Base-by-base conservation (phyloP, 352 stramenopile genomes). In the Globisporangium lucens region DNA sequence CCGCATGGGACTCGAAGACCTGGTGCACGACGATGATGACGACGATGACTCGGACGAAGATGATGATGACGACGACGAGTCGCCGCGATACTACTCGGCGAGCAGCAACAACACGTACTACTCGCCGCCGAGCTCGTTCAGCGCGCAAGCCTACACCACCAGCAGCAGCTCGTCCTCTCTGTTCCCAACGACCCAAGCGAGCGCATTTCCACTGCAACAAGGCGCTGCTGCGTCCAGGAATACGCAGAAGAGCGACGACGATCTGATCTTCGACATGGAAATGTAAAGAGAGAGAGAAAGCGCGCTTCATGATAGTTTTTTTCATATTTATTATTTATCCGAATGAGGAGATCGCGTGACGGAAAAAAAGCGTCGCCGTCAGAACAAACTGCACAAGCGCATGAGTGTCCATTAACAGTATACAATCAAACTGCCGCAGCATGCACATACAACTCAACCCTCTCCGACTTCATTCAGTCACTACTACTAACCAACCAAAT, bases 251-350 rank as follows among this genome's bases (percentile, higher is more conserved):
- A 38, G n/a, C 29, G 63, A 66, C 35, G 68, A 73, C 30, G 63
- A 70, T 27, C 52, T 73, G 22, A 73, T 73, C 36, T 73, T 73
- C 52, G 59, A 66, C 56, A 70, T 73, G 68, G 68, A 73, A 22
- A 66, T 73, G 56, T 73, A 17, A 51, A 51, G 43, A 51, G 43
- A 22, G 17, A 43, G 10, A 15, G 36, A 0, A 51, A 70, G 30
- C 22, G 12, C 1, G 13, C n/a, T 4, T 13, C n/a, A 7, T 13
- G 8, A 15, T 59, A 56, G 51, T 24, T 30, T 46, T 30, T 46
- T 64, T 53, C n/a, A 49, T 63, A 64, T 60, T 66, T 36, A 66
- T 60, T 60, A 43, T 17, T 46, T 41, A 46, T 60, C 12, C 55
- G 20, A 56, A 17, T 8, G 22, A 56, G 22, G 51, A 29, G 33